Evolutionary conservation across 768 basidiomycete genomes (phyloP).

Genomic region (Boletus eberwhitei): DNA sequence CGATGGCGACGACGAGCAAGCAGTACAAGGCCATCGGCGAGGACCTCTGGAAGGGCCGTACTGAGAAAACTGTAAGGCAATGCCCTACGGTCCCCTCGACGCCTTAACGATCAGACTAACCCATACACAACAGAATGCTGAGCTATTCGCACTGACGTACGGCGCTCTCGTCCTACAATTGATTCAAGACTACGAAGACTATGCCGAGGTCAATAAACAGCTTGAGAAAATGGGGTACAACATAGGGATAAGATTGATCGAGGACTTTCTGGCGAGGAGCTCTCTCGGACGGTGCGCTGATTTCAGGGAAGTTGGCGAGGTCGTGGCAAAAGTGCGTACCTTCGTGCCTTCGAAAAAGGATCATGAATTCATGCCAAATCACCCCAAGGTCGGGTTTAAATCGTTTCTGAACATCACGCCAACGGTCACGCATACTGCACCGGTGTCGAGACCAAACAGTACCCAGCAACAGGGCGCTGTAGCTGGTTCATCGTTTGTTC

Average conservation of each 20-base stretch:
- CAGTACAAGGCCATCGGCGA: slow-evolving; percentile 89
- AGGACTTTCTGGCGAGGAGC: slow-evolving; percentile 94
- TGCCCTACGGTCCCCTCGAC: slow-evolving; percentile 7
- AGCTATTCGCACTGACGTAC: slow-evolving; percentile 95
- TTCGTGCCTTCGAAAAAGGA: not conserved
- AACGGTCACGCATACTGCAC: slow-evolving; percentile 63
- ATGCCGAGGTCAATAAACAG: slow-evolving; percentile 91
- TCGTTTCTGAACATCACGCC: slow-evolving; percentile 94
- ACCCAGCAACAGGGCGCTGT: slow-evolving; percentile 39
- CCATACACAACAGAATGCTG: slow-evolving; percentile 75
- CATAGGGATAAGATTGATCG: slow-evolving; percentile 93
- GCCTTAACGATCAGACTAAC: slow-evolving; percentile 14
- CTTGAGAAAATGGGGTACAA: slow-evolving; percentile 99
- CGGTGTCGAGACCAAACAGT: slow-evolving; percentile 48
- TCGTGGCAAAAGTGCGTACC: slow-evolving; percentile 78
- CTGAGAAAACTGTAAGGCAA: slow-evolving; percentile 86
- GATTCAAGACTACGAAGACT: slow-evolving; percentile 99
- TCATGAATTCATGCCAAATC: not conserved
- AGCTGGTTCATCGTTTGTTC: slow-evolving; percentile 63
- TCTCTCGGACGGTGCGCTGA: slow-evolving; percentile 89
- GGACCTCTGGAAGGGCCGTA: slow-evolving; percentile 91
- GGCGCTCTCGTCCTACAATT: slow-evolving; percentile 97
- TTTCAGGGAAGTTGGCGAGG: slow-evolving; percentile 93
- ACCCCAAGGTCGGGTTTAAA: slow-evolving; percentile 88
- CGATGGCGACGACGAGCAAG: slow-evolving; percentile 73